A percentile compares a stretch with the other conserved stretches of the same genome.
These are phyloP conservation scores for Medicago lupulina DNA, from an alignment of 306 rosid species.

Conservation along the genomic window DNA sequence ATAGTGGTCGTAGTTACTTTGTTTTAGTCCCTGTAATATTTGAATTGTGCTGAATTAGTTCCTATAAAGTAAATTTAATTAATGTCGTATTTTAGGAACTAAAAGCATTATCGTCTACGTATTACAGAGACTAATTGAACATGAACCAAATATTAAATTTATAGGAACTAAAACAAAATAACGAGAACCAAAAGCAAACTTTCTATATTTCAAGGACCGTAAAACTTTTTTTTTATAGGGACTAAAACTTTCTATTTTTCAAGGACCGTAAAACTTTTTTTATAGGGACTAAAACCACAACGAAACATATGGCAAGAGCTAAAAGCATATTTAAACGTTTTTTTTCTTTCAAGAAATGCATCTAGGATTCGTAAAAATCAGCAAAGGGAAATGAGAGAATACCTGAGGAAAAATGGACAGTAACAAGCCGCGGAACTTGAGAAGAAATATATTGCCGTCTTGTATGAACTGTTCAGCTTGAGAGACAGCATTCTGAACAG, in stretches of 20 bases:
- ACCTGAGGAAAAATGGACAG: conserved; percentile 92
- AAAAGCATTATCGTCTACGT: background rate
- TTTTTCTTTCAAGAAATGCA: background rate
- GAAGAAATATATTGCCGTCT: conserved; percentile 77
- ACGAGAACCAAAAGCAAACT: background rate
- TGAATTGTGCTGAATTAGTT: background rate
- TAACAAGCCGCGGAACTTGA: conserved; percentile 80
- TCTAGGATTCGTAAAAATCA: background rate
- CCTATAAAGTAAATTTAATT: background rate
- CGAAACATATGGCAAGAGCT: background rate
- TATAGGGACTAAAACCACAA: background rate
- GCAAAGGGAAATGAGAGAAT: conserved; percentile 34
- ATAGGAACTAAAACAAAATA: background rate
- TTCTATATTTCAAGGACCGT: background rate
- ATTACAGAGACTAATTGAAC: background rate
- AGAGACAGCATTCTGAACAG: conserved; percentile 83
- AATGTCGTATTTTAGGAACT: background rate
- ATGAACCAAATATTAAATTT: background rate
- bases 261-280: background rate
- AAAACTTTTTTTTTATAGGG: background rate
- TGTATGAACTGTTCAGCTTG: conserved; percentile 82
- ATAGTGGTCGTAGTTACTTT: background rate
- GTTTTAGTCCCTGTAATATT: background rate
- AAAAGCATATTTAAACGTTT: background rate
- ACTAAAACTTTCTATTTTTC: background rate